A percentile compares a stretch with the other conserved stretches of the same genome.
Evolutionary conservation across 306 rosid genomes (phyloP).

Genomic region (Dryas octopetala): DNA sequence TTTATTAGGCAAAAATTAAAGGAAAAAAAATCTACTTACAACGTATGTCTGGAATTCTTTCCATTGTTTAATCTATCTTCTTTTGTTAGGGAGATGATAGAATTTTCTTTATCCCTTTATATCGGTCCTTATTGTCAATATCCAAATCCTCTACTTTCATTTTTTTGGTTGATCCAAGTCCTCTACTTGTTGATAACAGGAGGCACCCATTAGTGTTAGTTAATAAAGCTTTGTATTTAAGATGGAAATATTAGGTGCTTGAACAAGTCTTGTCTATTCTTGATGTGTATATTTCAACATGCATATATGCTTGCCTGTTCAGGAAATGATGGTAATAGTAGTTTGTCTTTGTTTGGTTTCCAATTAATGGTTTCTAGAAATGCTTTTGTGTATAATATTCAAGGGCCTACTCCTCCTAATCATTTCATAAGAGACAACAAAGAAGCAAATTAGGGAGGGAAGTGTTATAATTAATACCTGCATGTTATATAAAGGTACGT

Average conservation of each 20-base stretch:
- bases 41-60: background rate
- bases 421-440: background rate
- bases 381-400: background rate
- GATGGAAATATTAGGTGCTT: background rate
- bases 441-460: background rate
- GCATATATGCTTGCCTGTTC: background rate
- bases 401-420: background rate
- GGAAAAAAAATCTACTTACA: too few species aligned
- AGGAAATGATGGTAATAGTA: background rate
- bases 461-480: background rate
- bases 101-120: background rate
- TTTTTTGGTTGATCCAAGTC: background rate
- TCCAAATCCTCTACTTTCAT: background rate
- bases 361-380: background rate
- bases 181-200: background rate
- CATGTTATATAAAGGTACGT: background rate
- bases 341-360: background rate
- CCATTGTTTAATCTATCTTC: background rate
- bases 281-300: conserved; percentile 1
- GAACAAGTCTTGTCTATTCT: conserved; percentile 1
- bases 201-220: background rate
- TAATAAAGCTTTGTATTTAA: background rate
- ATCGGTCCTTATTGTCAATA: background rate
- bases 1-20: too few species aligned
- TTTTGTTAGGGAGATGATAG: too few species aligned